Base-by-base conservation (phyloP, 2,329 filamentous ascomycete species). In the Aspergillus felis region DNA sequence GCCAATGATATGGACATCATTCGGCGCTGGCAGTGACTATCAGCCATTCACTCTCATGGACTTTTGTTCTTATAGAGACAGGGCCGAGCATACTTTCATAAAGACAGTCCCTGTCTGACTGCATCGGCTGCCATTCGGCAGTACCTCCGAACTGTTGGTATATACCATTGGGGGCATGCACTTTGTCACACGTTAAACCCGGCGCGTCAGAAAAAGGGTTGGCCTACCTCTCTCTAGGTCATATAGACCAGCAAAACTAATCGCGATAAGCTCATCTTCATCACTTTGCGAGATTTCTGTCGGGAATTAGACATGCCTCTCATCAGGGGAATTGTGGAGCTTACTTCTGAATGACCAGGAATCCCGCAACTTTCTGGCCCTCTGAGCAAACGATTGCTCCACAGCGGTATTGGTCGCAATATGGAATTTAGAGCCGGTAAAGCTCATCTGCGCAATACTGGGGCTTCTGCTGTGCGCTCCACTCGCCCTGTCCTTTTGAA, bases 241-340 rank as follows among this genome's bases (percentile, higher is more conserved):
- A 56, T 70, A 69, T 17, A 67, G 24, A 8, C 65, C 64, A 24
- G 67, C 61, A 61, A 71, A 71, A 28, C 67, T 67, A 35, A 71
- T 63, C 0, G 68, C 68, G 10, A 71, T 54, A 4, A 71, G 48
- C 54, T 71, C 68, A 49, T 69, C 67, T 51, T 71, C 68, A 25
- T 71, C 68, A 27, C 66, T 53, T 22, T 69, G 66, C 12, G 62
- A 62, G 8, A 64, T 46, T 49, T 69, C 68, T 71, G 38, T 17
- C 32, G 7, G 24, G 27, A 24, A 48, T 62, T 20, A 59, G 54
- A 55, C 47, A 28, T 28, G 47, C 35, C 20, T 1, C 41, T 14
- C 4, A 42, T 25, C 14, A 46, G 6, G 3, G 6, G 27, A 28
- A 20, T 42, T 5, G n/a, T 29, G 22, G 7, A 32, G 22, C 61